These are phyloP conservation scores for Nephromyces sp. DNA, from an alignment of 169 alveolate species.

Conservation along the genomic window DNA sequence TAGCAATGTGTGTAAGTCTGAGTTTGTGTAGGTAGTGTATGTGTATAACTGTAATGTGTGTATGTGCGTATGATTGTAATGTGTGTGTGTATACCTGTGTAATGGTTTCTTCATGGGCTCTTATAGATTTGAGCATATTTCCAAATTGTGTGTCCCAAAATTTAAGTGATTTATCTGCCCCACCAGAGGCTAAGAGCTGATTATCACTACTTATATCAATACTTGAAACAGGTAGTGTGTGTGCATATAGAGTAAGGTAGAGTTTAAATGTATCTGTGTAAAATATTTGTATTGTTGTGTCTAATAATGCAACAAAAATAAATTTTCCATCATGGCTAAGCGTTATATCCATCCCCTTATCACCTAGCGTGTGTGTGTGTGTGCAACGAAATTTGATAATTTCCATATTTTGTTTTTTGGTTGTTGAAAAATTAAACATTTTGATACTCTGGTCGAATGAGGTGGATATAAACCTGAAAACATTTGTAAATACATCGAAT, in stretches of 20 bases:
- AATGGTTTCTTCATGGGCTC: slow-evolving; percentile 20
- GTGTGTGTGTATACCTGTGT: not conserved
- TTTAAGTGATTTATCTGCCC: slow-evolving; percentile 69
- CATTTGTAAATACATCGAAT: not conserved
- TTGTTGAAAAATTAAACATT: slow-evolving; percentile 27
- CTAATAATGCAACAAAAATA: slow-evolving; percentile 58
- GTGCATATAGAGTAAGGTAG: slow-evolving; percentile 72
- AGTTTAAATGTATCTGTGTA: slow-evolving; percentile 62
- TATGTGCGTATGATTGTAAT: no score
- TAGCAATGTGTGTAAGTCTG: no score
- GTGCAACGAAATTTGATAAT: not conserved
- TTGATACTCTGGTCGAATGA: slow-evolving; percentile 51
- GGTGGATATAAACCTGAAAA: slow-evolving; percentile 43
- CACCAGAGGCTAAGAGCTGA: slow-evolving; percentile 64
- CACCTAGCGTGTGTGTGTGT: slow-evolving; percentile 23
- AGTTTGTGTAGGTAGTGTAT: slow-evolving; percentile 38
- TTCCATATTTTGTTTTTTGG: not conserved
- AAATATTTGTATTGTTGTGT: slow-evolving; percentile 56
- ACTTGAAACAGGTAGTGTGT: slow-evolving; percentile 68
- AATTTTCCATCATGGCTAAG: slow-evolving; percentile 38
- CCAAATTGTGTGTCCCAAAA: slow-evolving; percentile 80
- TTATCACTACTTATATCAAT: slow-evolving; percentile 61
- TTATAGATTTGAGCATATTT: slow-evolving; percentile 21
- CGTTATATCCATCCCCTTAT: slow-evolving; percentile 32
- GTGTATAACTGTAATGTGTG: no score